Base-by-base conservation (phyloP, 225 moss, liverwort and hornwort species). In the Sphagnum contortum region DNA sequence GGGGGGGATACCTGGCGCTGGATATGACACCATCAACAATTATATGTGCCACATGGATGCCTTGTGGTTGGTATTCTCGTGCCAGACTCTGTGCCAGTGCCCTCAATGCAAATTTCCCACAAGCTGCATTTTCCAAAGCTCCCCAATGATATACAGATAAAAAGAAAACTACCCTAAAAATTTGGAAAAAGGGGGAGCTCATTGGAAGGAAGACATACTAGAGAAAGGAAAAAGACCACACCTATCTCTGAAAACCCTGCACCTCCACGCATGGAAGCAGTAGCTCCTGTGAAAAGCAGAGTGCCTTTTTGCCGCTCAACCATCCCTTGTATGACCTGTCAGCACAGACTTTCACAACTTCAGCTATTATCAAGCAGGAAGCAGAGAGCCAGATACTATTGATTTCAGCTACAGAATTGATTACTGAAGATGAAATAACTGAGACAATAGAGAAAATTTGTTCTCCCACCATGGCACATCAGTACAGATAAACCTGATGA, bases 21-120 rank as follows among this genome's bases (percentile, higher is more conserved):
- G 74, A 72, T 55, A 90, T 87, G 61, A 48, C 9, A 44, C 90
- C 90, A 48, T 90, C 90, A 45, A 90, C 74, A 48, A 90, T 85
- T 49, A 90, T 61, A 65, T 90, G 90, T 4, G 87, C 90, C 67
- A 71, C 77, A 63, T 90, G 90, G 62, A 90, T 83, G 69, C 90
- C 87, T 73, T 87, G 82, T 50, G 84, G 84, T 67, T 87, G 87
- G 61, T 82, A 75, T 68, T 90, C 90, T 57, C 90, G 81, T 49
- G 90, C 87, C 71, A 87, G 60, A 45, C 81, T 87, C 62, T 90
- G 87, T 8, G 76, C 78, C 13, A 90, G 72, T 3, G 76, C 90
- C 75, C 90, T 73, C 59, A 90, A 60, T n/a, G 90, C 90, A 81
- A 87, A 90, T 70, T 90, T 87, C 10, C 90, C 90, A 74, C 90